Percentiles rank a stretch among this genome's conserved stretches.
These are phyloP conservation scores for Balansia obtecta DNA, from an alignment of 2,329 filamentous ascomycete genomes.

Conservation along the genomic window DNA sequence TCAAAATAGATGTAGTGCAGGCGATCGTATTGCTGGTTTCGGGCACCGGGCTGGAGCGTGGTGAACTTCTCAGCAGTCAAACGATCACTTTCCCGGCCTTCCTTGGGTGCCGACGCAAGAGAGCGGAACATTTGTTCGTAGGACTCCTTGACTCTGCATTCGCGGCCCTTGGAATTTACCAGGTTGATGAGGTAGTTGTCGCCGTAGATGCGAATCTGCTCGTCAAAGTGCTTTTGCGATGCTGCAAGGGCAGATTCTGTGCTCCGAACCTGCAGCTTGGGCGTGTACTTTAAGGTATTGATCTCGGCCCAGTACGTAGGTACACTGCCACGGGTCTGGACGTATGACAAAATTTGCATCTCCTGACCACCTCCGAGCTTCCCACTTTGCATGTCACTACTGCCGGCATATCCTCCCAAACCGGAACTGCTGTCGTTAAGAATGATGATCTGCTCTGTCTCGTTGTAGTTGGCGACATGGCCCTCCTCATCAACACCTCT, in stretches of 20 bases:
- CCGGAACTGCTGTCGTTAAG: constrained; percentile 70
- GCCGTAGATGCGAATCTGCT: constrained; percentile 87
- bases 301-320: constrained; percentile 95
- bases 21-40: constrained; percentile 57
- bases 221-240: constrained; percentile 76
- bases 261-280: constrained; percentile 76
- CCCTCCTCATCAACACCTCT: constrained; percentile 87
- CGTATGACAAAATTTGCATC: constrained; percentile 82
- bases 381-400: constrained; percentile 62
- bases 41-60: constrained; percentile 53
- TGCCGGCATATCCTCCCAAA: constrained; percentile 69
- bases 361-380: constrained; percentile 55
- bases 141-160: constrained; percentile 78
- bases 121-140: constrained; percentile 83
- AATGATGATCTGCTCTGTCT: constrained; percentile 88
- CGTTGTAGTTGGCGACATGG: constrained; percentile 97
- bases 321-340: constrained; percentile 92
- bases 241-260: constrained; percentile 70
- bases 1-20: constrained; percentile 98
- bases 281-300: constrained; percentile 84
- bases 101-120: constrained; percentile 56
- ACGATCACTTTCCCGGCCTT: constrained; percentile 52
- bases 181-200: constrained; percentile 97
- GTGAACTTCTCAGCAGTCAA: constrained; percentile 70
- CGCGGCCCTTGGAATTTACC: constrained; percentile 90